phyloP scores from a whole-genome alignment of 1,284 basidiomycete species.

The Irpex sp. region DNA sequence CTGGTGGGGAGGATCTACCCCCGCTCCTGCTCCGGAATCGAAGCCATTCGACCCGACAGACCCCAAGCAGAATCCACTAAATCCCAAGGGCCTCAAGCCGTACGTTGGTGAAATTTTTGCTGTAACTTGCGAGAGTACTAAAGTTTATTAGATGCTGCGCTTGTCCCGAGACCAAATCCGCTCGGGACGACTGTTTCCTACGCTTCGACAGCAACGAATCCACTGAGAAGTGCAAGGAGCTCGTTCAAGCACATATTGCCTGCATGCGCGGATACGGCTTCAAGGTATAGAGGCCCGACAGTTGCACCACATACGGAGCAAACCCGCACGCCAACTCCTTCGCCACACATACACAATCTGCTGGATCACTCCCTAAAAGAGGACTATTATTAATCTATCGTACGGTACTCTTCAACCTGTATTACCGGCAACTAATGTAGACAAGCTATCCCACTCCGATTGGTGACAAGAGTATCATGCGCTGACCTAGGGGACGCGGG shows the following conservation, averaged over 20 bases:
- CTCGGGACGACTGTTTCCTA: constrained; percentile 92
- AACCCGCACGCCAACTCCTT: not conserved
- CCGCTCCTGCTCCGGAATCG: constrained; percentile 26
- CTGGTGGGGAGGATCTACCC: constrained; percentile 37
- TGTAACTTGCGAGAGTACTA: not conserved
- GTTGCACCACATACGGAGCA: not conserved
- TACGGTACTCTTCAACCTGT: constrained; percentile 1
- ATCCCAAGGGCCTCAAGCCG: constrained; percentile 91
- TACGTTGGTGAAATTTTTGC: constrained; percentile 38
- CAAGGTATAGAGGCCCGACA: constrained; percentile 51
- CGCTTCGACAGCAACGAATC: constrained; percentile 48
- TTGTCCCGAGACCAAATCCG: constrained; percentile 90
- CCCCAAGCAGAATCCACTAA: constrained; percentile 77
- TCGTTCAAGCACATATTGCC: constrained; percentile 16
- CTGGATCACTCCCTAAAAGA: too few species aligned
- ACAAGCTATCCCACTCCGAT: not conserved
- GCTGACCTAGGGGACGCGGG: not conserved
- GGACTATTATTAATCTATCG: not conserved
- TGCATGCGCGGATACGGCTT: constrained; percentile 85
- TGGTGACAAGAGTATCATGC: not conserved
- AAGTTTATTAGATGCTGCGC: constrained; percentile 80
- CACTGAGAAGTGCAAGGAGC: constrained; percentile 17
- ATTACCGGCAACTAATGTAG: constrained; percentile 5
- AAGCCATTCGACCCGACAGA: constrained; percentile 61
- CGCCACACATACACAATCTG: not conserved